Base-by-base conservation (phyloP, 202 grass and related monocot genomes). In the Panicum hallii region DNA sequence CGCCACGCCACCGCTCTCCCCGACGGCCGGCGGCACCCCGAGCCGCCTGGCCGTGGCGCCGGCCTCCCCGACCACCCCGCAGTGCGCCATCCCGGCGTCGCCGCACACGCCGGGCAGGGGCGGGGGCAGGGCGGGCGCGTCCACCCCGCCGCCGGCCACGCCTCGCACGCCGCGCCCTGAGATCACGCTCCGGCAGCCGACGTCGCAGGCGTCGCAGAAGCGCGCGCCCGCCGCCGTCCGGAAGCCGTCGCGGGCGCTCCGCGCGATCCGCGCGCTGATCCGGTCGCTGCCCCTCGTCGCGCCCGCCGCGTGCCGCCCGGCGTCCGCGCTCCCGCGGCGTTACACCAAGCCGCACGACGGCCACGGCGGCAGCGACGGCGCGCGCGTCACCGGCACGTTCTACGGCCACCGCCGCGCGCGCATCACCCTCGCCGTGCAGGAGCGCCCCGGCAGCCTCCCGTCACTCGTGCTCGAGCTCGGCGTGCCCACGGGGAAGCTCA, bases 371-470 rank as follows among this genome's bases (percentile, higher is more conserved):
- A 32, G 81, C 14, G 42, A 80, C 17, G 86, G 88, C 34, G 43
- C 79, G 46, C 91, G 91, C 70, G 84, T 90, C 41, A 90, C 88
- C 10, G 86, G 85, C 11, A 93, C 91, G 30, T 90, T 93, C 83
- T 93, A 86, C 86, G 86, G 91, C 34, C 88, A 86, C 80, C 86
- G 79, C 4, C 86, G 89, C 19, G 85, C 83, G 11, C 88, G 91
- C 50, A 82, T 93, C 79, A 83, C 83, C 5, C 83, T 93, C 43
- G 80, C 91, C 64, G 81, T 93, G 65, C 91, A 93, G 88, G 86
- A 93, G 63, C 86, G 80, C 3, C 86, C 91, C 7, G 88, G 82
- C 5, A 93, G 83, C 91, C 75, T 89, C 22, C 86, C 91, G 28
- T 67, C 67, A 0, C 83, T 93, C 44, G 79, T 93, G 70, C 91